Base-by-base conservation (phyloP, 1,139 yeast species). In the Saccharomycopsis hybrid region DNA sequence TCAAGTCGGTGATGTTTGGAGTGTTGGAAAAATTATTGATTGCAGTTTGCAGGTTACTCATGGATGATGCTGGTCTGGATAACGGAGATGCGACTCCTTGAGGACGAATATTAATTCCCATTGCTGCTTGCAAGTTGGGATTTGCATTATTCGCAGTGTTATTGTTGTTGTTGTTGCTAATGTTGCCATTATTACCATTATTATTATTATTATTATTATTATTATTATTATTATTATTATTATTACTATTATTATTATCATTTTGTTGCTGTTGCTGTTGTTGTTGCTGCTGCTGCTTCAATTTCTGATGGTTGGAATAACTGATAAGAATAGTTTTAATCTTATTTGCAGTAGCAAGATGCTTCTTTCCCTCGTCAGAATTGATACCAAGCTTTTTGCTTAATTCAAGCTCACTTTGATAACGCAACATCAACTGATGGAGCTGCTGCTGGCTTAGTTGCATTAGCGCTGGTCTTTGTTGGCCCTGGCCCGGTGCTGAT, bases 281-380 rank as follows among this genome's bases (percentile, higher is more conserved):
- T 47, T 52, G 53, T 44, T 57, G 55, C 43, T 59, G 60, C 38
- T 54, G 62, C 33, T 57, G 63, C 35, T 45, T 54, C 36, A 54
- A 60, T 32, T 54, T 56, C 38, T 52, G 50, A 47, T 53, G 55
- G 38, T 59, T 53, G 40, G 58, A 33, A 46, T 43, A 45, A 43
- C 33, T 44, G 43, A 48, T 28, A 5, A 49, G 42, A 41, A 41
- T 27, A 25, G 27, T 43, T 37, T 41, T 48, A 24, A 54, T 51
- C 38, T 43, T 47, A 32, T 42, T 32, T 24, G 53, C 49, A 32
- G 50, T 39, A 4, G 46, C 48, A 5, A 49, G 32, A 31, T 49
- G 66, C 35, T 60, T 63, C 1, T 61, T 60, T 39, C 59, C 59
- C 43, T 57, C 59, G 37, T 62, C 57, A 52, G 62, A 53, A 49